Evolutionary conservation across 176 grass and related monocot species (phyloP), one percentile per base, ranked within the genome.

Genomic region (Hordeum vulgare): DNA sequence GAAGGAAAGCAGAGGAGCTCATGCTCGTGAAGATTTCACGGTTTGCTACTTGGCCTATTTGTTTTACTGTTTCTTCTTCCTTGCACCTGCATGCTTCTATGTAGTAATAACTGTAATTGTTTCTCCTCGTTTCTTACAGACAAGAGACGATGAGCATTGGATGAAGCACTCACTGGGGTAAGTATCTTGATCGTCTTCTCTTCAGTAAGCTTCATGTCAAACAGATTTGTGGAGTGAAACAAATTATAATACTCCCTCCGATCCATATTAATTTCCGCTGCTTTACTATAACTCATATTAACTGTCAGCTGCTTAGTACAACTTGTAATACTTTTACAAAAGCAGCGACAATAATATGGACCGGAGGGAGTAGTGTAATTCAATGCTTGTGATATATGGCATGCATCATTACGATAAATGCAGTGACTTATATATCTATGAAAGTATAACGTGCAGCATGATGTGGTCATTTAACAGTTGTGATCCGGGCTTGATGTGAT

Each of bases 21-120:
- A 98, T 85, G 95, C 95, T 86, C 92, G 92, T 49, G 95, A 98
- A 86, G 92, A 98, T 88, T 98, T 94, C 86, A 90, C 88, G 88
- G 92, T 94, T 79, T 69, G 81, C 41, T 74, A 56, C 76, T 80
- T 76, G 9, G 68, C 58, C 53, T 61, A 4, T 74, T 67, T 9
- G 47, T 77, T 81, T 29, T 75, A 20, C 23, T 63, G 11, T 75
- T 25, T 64, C 26, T 28, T 47, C 47, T 51, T 51, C 47, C 47
- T 57, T 10, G 21, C 65, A 10, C 64, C 27, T 15, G 5, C 57
- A 8, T 40, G 12, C 47, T 84, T 53, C 44, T 25, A 51, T 51
- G 47, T 59, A 74, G 41, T 81, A 23, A 63, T 80, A 54, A 71
- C 59, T 35, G 61, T 7, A 73, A 51, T 18, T 29, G 12, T 11